Evolutionary conservation across 225 moss, liverwort and hornwort genomes (phyloP), one percentile per base, ranked within the genome.

Genomic region (Anthoceros angustus): DNA sequence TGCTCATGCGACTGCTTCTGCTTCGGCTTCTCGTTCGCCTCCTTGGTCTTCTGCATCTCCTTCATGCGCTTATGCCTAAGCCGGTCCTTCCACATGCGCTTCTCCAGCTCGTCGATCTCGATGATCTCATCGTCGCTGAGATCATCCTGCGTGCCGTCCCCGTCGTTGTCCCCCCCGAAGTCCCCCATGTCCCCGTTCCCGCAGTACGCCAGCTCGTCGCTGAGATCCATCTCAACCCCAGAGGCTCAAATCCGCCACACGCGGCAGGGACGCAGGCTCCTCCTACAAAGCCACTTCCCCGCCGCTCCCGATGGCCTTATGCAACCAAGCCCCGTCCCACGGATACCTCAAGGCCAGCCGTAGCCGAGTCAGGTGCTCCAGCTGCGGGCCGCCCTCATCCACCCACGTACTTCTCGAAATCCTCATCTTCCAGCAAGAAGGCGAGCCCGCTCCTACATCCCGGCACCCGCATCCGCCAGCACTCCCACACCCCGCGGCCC

Each of bases 1-100:
- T 95, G 95, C 75, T 91, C 95, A 69, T 85, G 79, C 42, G 88
- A 83, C 85, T 95, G 95, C 78, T 91, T 95, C 41, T 91, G 95
- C 75, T 79, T 80, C 32, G 81, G 79, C 43, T 69, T 73, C 55
- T 63, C 78, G 70, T 12, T 78, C 18, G 78, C 74, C 71, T 87
- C 91, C 69, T 85, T 76, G 24, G 78, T 78, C 77, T 87, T 88
- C 76, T 88, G 85, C 0, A 75, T 73, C 74, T 95, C 95, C 80
- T 91, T 95, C 75, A 95, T 83, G 18, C 91, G 77, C 77, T 95
- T 95, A 55, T 91, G 67, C 66, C 88, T 88, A 78, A 91, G 63
- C 62, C 88, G 80, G 73, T 95, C 95, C 41, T 75, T 77, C 80
- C 85, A 82, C 85, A 95, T 95, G 71, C 91, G 83, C 91, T 86